Percentiles rank a stretch among this genome's conserved stretches.
Evolutionary conservation across 441 rosid genomes (phyloP).

Genomic region (Erodium moschatum): DNA sequence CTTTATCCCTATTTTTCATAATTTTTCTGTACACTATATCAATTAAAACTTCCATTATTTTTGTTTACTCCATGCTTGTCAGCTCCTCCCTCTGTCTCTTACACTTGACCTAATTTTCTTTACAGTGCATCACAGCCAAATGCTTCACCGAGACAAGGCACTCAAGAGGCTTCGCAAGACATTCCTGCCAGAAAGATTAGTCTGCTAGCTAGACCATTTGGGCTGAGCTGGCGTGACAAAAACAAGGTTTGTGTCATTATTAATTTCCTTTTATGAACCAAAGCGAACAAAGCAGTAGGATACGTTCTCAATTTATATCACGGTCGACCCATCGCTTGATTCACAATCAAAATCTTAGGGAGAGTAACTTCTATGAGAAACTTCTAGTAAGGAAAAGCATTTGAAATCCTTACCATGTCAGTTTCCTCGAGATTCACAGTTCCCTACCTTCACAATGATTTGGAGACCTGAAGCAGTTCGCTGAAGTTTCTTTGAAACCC

Average conservation of each 20-base stretch:
- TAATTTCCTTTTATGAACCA: slow-evolving; percentile 10
- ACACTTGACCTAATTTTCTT: slow-evolving; percentile 14
- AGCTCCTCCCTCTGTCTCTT: neutral
- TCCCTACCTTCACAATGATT: too few relatives aligned
- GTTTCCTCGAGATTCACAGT: too few relatives aligned
- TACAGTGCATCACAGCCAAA: slow-evolving; percentile 45
- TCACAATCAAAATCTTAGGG: too few relatives aligned
- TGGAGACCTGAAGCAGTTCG: too few relatives aligned
- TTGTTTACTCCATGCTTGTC: neutral
- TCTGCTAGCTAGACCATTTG: slow-evolving; percentile 79
- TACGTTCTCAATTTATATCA: neutral
- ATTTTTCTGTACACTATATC: too few relatives aligned
- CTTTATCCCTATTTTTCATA: neutral
- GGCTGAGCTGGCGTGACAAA: slow-evolving; percentile 89
- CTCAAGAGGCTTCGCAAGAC: slow-evolving; percentile 59
- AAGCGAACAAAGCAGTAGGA: neutral
- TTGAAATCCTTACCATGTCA: too few relatives aligned
- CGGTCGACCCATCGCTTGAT: too few relatives aligned
- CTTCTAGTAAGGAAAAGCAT: too few relatives aligned
- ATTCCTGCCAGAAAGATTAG: slow-evolving; percentile 64
- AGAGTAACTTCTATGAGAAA: too few relatives aligned
- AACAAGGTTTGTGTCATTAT: slow-evolving; percentile 54
- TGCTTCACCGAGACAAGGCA: slow-evolving; percentile 29
- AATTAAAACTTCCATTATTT: slow-evolving; percentile 45
- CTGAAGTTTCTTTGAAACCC: too few relatives aligned